A percentile compares a stretch with the other conserved stretches of the same genome.
These are phyloP conservation scores for Astragalus membranaceus DNA, from an alignment of 306 rosid genomes.

Conservation along the genomic window DNA sequence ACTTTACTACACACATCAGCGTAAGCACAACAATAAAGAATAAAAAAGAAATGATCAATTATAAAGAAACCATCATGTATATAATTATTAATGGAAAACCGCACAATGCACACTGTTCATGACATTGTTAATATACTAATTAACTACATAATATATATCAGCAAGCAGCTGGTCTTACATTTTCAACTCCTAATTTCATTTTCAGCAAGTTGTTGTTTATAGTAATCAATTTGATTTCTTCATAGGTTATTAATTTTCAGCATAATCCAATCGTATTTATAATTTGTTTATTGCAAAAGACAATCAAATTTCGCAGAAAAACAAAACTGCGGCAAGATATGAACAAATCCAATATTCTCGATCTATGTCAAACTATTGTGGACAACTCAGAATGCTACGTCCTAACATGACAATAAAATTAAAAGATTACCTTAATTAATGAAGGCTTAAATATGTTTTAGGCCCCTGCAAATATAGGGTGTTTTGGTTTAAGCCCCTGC, in stretches of 20 bases:
- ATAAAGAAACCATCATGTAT: background rate
- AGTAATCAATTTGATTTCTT: background rate
- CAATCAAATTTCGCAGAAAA: background rate
- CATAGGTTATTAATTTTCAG: background rate
- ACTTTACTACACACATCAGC: background rate
- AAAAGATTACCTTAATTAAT: conserved; percentile 4
- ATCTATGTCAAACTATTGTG: background rate
- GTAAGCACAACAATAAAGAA: background rate
- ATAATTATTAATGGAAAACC: background rate
- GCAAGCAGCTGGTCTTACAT: conserved; percentile 17
- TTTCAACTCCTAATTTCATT: conserved; percentile 6
- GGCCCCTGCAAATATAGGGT: too few relatives aligned
- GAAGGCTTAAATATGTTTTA: too few relatives aligned
- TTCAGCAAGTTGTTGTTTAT: conserved; percentile 1
- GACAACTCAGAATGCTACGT: conserved; percentile 49
- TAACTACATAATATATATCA: background rate
- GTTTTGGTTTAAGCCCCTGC: too few relatives aligned
- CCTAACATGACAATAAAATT: background rate
- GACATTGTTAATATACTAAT: background rate
- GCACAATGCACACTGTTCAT: background rate
- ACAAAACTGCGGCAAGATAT: background rate
- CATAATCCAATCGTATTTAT: background rate
- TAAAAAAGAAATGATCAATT: background rate
- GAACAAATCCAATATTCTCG: conserved; percentile 30
- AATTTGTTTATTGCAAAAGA: background rate